Evolutionary conservation across 1,139 yeast genomes (phyloP).

Genomic region (Pichia kudriavzevii): DNA sequence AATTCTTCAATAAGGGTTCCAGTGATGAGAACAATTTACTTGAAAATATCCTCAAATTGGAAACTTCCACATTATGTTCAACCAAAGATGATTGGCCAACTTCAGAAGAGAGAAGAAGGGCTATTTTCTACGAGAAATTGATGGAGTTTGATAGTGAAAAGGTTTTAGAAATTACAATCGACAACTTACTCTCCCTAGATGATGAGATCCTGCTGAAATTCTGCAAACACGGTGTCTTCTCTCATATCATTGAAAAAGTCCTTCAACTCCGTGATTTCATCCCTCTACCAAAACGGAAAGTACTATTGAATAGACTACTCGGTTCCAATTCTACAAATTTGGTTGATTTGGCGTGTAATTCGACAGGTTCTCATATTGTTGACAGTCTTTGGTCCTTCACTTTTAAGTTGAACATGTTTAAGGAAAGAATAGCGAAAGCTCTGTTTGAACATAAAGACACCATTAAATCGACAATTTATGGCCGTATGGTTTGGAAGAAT

Average conservation of each 20-base stretch:
- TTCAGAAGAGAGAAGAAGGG: conserved; percentile 77
- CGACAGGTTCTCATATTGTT: conserved; percentile 87
- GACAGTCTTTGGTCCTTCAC: conserved; percentile 82
- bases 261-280: conserved; percentile 40
- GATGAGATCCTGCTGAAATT: conserved; percentile 42
- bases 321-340: conserved; percentile 29
- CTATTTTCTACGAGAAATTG: conserved; percentile 65
- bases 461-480: conserved; percentile 80
- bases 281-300: conserved; percentile 55
- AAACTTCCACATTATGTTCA: conserved; percentile 70
- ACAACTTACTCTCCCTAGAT: conserved; percentile 47
- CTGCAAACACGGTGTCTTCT: conserved; percentile 83
- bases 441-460: conserved; percentile 52
- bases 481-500: conserved; percentile 89
- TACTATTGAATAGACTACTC: conserved; percentile 54
- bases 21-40: conserved; percentile 39
- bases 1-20: conserved; percentile 36
- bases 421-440: conserved; percentile 77
- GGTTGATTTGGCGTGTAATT: conserved; percentile 66
- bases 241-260: conserved; percentile 71
- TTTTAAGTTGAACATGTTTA: conserved; percentile 67
- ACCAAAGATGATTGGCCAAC: conserved; percentile 89
- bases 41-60: conserved; percentile 59
- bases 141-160: conserved; percentile 52
- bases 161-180: conserved; percentile 52